Conservation (phyloP, 148 eudicot species). For the Drosera capensis region DNA sequence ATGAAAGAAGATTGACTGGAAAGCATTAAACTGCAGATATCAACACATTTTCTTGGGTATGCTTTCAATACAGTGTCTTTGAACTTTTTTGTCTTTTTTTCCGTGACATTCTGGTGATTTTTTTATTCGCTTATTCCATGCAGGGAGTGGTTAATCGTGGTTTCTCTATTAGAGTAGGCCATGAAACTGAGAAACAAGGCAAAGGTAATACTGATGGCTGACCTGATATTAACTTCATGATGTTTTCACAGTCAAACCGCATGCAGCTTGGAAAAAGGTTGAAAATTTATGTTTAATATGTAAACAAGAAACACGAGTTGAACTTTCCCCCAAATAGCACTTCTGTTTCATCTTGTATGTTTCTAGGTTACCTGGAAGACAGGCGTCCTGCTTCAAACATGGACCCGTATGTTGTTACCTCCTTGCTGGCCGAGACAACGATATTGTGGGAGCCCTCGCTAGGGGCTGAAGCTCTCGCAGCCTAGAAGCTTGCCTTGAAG, state of each 20-base stretch:
- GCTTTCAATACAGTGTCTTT: not conserved
- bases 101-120: no score
- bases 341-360: not conserved
- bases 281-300: no score
- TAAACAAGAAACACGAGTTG: no score
- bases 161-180: constrained; percentile 93
- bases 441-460: constrained; percentile 94
- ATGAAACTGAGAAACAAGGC: constrained; percentile 89
- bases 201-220: constrained; percentile 46
- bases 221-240: no score
- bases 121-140: not conserved
- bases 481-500: constrained; percentile 70
- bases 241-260: no score
- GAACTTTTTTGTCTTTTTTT: not conserved
- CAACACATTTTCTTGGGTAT: constrained; percentile 90
- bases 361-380: constrained; percentile 83
- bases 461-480: constrained; percentile 95
- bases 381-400: constrained; percentile 99
- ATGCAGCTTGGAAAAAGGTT: no score
- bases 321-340: no score
- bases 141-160: constrained; percentile 99
- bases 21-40: constrained; percentile 96
- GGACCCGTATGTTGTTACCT: constrained; percentile 88
- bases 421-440: constrained; percentile 79
- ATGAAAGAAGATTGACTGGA: constrained; percentile 93